A percentile compares a stretch with the other conserved stretches of the same genome.
Evolutionary conservation across 1,284 basidiomycete genomes (phyloP).

Genomic region (Tilletia walkeri): DNA sequence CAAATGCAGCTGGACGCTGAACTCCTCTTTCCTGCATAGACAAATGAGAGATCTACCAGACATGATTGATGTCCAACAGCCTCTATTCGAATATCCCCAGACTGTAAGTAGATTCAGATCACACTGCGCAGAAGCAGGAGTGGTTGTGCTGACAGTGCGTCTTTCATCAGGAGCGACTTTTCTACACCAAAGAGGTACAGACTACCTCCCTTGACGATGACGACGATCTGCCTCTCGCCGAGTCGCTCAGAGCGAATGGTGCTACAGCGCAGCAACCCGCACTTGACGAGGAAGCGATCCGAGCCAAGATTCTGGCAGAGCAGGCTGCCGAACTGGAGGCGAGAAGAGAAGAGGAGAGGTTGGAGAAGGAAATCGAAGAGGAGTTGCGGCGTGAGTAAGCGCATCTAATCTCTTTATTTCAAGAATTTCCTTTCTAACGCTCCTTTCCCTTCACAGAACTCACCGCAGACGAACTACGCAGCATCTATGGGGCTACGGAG

Average conservation of each 20-base stretch:
- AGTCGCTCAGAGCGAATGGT: conserved; percentile 6
- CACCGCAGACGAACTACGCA: conserved; percentile 75
- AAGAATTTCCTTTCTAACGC: conserved; percentile 3
- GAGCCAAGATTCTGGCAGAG: conserved; percentile 15
- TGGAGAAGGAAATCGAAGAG: conserved; percentile 67
- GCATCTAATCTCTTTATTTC: neutral
- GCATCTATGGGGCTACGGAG: conserved; percentile 78
- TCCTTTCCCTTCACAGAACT: conserved; percentile 64
- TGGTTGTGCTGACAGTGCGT: too few relatives aligned
- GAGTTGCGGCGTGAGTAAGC: conserved; percentile 68
- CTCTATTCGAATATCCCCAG: conserved; percentile 15
- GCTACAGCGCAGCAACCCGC: neutral
- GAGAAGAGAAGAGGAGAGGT: conserved; percentile 64
- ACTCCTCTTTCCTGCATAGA: neutral
- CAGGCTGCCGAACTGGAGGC: conserved; percentile 12
- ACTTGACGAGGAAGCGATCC: conserved; percentile 28
- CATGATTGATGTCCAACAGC: conserved; percentile 72
- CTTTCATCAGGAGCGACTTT: conserved; percentile 71
- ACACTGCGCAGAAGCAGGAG: too few relatives aligned
- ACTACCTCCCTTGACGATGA: conserved; percentile 63
- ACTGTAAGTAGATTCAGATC: neutral
- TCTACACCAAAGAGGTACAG: conserved; percentile 91
- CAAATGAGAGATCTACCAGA: conserved; percentile 62
- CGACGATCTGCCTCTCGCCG: conserved; percentile 55
- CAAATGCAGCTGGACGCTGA: neutral